Base-by-base conservation (phyloP, 192 early-diverging fungal species). In the Obelidium mucronatum region DNA sequence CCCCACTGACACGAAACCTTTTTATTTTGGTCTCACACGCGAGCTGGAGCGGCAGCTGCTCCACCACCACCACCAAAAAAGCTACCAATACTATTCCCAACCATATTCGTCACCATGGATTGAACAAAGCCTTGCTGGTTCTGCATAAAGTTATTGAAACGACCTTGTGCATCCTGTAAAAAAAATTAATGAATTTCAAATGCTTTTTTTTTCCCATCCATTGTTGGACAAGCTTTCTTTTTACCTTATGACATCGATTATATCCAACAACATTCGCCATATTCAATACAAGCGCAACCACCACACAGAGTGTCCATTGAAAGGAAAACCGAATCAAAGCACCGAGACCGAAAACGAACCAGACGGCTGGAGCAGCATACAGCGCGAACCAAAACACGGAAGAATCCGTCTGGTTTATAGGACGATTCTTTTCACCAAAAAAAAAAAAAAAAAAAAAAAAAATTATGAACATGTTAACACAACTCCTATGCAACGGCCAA, bases 261-360 rank as follows among this genome's bases (percentile, higher is more conserved):
- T 98, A 99, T 15, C 96, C 98, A 69, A 95, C 82, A 48, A 98
- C 92, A 78, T 99, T 99, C 31, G 98, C 94, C 53, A 91, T 80
- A 80, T 93, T 95, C 78, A 99, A 83, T 2, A 90, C 66, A 37
- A 99, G 80, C 0, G 94, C 96, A 15, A 99, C 92, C 17, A 92
- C 86, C 0, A 94, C 91, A 71, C 98, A 91, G 26, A 97, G 82
- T 24, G 96, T 79, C 95, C 95, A 98, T 58, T 84, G 86, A 71
- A 94, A 84, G 44, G 88, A 88, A 67, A 96, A 79, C 15, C 88
- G 88, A 70, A 95, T 74, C 61, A 98, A 80, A 6, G 91, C 89
- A 3, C 90, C 76, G n/a, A 99, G 82, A 4, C 91, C 93, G 67
- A 98, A 89, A 1, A 95, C 62, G 3, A 86, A 67, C 97, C 97